Conservation (phyloP, 2,329 filamentous ascomycete genomes). For the Penicillium fuscoglaucum region DNA sequence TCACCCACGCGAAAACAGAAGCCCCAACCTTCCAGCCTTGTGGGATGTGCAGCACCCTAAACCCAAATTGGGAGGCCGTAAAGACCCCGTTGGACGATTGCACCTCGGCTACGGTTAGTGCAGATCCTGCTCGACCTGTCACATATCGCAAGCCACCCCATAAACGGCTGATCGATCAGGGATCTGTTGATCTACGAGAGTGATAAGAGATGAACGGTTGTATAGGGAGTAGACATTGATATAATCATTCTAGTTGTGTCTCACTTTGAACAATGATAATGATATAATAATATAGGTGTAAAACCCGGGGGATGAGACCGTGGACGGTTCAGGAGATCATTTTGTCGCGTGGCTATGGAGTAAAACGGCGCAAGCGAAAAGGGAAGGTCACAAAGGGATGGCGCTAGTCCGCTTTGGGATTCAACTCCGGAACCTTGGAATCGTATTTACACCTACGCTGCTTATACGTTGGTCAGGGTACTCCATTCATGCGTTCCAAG, state of each 20-base stretch:
- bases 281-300: background rate
- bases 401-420: constrained; percentile 4
- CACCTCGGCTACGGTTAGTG: constrained; percentile 29
- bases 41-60: constrained; percentile 14
- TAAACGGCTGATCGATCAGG: constrained; percentile 39
- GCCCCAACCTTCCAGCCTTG: constrained; percentile 7
- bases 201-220: background rate
- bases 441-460: background rate
- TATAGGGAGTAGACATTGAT: background rate
- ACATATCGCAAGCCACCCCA: constrained; percentile 29
- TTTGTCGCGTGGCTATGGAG: constrained; percentile 20
- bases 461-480: background rate
- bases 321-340: constrained; percentile 14
- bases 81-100: constrained; percentile 24
- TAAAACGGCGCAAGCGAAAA: constrained; percentile 22
- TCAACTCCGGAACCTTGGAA: constrained; percentile 9
- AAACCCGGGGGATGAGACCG: constrained; percentile 8
- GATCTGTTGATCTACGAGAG: constrained; percentile 3
- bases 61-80: constrained; percentile 25
- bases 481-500: background rate
- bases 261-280: background rate
- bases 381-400: constrained; percentile 24
- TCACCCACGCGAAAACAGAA: constrained; percentile 15
- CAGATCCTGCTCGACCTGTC: constrained; percentile 36
- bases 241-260: no score